Base-by-base conservation (phyloP, 371 early-diverging fungal genomes). In the Apophysomyces elegans region DNA sequence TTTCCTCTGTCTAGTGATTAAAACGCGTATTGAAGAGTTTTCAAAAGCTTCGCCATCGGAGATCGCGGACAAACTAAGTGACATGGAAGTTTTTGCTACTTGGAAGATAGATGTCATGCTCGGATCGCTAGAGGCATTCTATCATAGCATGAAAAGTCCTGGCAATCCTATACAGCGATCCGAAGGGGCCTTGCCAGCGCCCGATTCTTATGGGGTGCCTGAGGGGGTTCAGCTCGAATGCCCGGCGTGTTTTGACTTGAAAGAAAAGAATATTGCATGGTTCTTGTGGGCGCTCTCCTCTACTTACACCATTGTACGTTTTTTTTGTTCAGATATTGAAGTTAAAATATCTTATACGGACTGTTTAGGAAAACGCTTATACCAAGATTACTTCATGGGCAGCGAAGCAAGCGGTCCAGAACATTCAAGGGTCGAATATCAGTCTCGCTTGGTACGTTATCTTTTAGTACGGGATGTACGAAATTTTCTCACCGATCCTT, bases 241-340 rank as follows among this genome's bases (percentile, higher is more conserved):
- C 14, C 62, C 62, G 4, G 26, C 4, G 21, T 46, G 39, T 13
- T 8, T 45, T 8, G 62, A 62, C 50, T 14, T 12, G 14, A 12
- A 50, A 32, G 62, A 62, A 37, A 54, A 37, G 38, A 62, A 62
- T 37, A 62, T 62, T 11, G 62, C 62, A 5, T 62, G 62, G 62
- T 45, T 37, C 14, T 37, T 62, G 32, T 62, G 50, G 46, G 32
- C 50, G 4, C 41, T 60, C n/a, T 26, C 41, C 7, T n/a, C 37
- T 7, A 37, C 32, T 8, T 60, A 60, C 26, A 16, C 39, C 5
- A 43, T 39, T 14, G 60, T 60, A 60, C 9, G 54, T 50, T 4
- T 9, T 4, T 9, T n/a, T 26, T 26, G 26, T 26, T 2, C 32
- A 37, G 38, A n/a, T 11, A 12, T 16, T 36, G 13, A 7, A 37